Conservation (phyloP, 352 stramenopile genomes). For the Globisporangium acanthophoron region DNA sequence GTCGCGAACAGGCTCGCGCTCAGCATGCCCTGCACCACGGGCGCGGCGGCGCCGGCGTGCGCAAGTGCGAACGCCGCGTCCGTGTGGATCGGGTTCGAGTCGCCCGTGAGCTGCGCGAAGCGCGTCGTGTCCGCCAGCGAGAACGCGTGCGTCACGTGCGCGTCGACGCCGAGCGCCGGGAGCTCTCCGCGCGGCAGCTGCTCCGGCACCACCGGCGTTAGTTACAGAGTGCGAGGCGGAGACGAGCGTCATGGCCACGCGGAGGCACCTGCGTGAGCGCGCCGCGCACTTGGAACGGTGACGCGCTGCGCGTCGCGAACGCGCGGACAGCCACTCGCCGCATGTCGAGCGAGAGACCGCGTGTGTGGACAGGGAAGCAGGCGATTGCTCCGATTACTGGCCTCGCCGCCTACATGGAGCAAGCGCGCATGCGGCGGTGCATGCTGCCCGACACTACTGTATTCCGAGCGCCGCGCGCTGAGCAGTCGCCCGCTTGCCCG, state of each 20-base stretch:
- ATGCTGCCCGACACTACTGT: too few relatives aligned
- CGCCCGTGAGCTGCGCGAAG: slow-evolving; percentile 63
- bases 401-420: too few relatives aligned
- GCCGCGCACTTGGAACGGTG: slow-evolving; percentile 7
- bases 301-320: neutral
- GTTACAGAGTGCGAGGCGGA: neutral
- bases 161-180: slow-evolving; percentile 50
- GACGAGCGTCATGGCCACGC: too few relatives aligned
- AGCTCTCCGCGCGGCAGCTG: slow-evolving; percentile 44
- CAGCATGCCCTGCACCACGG: slow-evolving; percentile 78
- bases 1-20: slow-evolving; percentile 76
- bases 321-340: neutral
- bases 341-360: neutral
- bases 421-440: neutral
- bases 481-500: too few relatives aligned
- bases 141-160: slow-evolving; percentile 55
- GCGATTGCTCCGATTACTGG: too few relatives aligned
- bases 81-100: slow-evolving; percentile 77
- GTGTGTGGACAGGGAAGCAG: too few relatives aligned
- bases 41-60: slow-evolving; percentile 21
- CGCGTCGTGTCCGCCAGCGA: slow-evolving; percentile 43
- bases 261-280: slow-evolving; percentile 7
- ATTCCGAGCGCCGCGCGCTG: too few relatives aligned
- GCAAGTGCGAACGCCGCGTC: slow-evolving; percentile 34
- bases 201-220: neutral